phyloP scores from a whole-genome alignment of 176 grass and related monocot species.

The Dactylis glomerata region DNA sequence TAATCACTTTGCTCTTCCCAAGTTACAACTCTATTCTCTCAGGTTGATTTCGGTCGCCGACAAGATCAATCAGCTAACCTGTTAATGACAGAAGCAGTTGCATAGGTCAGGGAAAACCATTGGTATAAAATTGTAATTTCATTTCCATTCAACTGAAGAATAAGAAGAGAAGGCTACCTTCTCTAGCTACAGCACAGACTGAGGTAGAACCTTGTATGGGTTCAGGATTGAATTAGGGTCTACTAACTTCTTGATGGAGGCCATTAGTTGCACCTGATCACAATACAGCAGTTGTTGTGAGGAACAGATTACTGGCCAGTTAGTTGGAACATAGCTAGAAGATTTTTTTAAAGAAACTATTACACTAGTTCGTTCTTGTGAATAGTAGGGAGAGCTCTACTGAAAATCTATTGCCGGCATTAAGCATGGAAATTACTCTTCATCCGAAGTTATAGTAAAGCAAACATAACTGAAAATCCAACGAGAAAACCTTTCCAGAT shows the following conservation, averaged over 20 bases:
- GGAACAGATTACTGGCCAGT: neutral
- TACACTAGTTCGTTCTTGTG: neutral
- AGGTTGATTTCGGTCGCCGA: neutral
- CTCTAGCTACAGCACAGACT: slow-evolving; percentile 44
- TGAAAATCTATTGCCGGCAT: neutral
- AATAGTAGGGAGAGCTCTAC: slow-evolving; percentile 9
- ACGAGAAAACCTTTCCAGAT: neutral
- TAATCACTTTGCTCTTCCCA: neutral
- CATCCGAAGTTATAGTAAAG: neutral
- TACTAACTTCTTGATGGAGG: slow-evolving; percentile 76
- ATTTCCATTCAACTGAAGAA: neutral
- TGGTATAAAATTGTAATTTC: neutral
- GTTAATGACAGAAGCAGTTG: neutral
- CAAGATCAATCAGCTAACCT: slow-evolving; percentile 9
- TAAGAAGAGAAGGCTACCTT: slow-evolving; percentile 24
- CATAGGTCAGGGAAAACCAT: neutral
- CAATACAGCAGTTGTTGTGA: neutral
- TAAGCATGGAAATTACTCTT: neutral
- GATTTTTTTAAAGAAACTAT: neutral
- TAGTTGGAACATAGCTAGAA: neutral
- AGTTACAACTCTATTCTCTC: neutral
- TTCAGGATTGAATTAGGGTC: slow-evolving; percentile 90
- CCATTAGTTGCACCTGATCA: slow-evolving; percentile 81
- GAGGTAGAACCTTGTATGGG: slow-evolving; percentile 92
- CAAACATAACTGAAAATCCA: neutral